phyloP scores from a whole-genome alignment of 768 basidiomycete species.

The Lentinula edodes region DNA sequence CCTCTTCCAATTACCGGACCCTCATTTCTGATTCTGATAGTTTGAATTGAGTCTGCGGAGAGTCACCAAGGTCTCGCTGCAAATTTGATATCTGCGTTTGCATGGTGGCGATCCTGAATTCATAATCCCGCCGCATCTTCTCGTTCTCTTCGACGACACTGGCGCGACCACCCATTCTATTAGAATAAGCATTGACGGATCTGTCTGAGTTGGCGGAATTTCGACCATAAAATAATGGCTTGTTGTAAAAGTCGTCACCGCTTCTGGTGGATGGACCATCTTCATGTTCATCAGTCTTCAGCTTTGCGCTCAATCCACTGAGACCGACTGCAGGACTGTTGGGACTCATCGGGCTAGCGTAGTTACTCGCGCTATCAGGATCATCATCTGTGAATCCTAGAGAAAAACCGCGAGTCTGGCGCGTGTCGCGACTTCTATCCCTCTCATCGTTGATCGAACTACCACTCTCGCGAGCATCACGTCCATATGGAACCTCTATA shows the following conservation, averaged over 20 bases:
- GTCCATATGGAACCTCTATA: constrained; percentile 89
- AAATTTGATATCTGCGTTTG: constrained; percentile 67
- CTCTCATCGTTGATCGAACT: constrained; percentile 54
- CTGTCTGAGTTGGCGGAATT: constrained; percentile 64
- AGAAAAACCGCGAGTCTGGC: constrained; percentile 16
- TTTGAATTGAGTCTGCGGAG: constrained; percentile 47
- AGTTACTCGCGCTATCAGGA: constrained; percentile 45
- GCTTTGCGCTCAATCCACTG: constrained; percentile 57
- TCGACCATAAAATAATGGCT: constrained; percentile 54
- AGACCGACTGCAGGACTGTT: constrained; percentile 53
- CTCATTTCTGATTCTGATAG: constrained; percentile 52
- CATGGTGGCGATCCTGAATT: constrained; percentile 90
- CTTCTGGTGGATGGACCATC: constrained; percentile 42
- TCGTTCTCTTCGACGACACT: constrained; percentile 62
- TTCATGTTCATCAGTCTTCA: constrained; percentile 49
- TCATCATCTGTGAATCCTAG: constrained; percentile 4
- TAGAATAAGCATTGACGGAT: constrained; percentile 35
- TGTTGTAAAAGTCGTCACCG: constrained; percentile 71
- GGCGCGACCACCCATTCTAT: constrained; percentile 26
- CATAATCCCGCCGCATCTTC: constrained; percentile 78
- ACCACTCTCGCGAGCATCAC: constrained; percentile 58
- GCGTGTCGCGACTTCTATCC: constrained; percentile 33
- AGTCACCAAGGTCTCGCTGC: constrained; percentile 66
- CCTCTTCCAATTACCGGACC: constrained; percentile 67
- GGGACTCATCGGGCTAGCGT: constrained; percentile 38